Evolutionary conservation across 768 basidiomycete species (phyloP).

Genomic region (Clathrus columnatus): DNA sequence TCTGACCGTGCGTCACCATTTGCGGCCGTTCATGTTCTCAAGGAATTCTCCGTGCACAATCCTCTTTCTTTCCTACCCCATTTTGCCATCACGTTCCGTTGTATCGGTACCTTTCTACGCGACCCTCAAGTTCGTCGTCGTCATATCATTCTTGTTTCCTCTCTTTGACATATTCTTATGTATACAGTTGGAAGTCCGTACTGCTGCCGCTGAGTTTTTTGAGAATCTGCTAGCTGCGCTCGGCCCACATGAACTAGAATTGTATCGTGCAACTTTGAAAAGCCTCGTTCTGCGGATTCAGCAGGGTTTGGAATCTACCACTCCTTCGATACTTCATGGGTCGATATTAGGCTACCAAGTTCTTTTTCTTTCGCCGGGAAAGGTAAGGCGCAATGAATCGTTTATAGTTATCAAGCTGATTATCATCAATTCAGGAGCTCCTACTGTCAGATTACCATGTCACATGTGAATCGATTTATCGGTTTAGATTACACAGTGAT

Average conservation of each 20-base stretch:
- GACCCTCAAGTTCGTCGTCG: constrained; percentile 28
- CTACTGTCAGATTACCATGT: constrained; percentile 24
- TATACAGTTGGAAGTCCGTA: constrained; percentile 24
- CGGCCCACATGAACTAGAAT: constrained; percentile 20
- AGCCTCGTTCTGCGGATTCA: constrained; percentile 32
- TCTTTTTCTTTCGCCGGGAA: constrained; percentile 34
- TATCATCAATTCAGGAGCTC: constrained; percentile 8
- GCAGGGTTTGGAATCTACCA: constrained; percentile 25
- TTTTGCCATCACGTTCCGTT: constrained; percentile 29
- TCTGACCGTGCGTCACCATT: constrained; percentile 34
- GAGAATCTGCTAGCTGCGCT: constrained; percentile 32
- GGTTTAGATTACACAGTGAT: constrained; percentile 36
- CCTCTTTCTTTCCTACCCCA: constrained; percentile 30
- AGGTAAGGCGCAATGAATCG: constrained; percentile 23
- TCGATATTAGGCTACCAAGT: constrained; percentile 33
- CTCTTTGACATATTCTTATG: constrained; percentile 13
- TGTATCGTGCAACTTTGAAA: constrained; percentile 23
- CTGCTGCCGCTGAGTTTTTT: constrained; percentile 33
- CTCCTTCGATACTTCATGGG: constrained; percentile 32
- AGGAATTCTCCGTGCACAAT: constrained; percentile 34
- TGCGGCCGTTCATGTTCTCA: constrained; percentile 32
- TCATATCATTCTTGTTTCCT: neutral
- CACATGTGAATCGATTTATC: constrained; percentile 33
- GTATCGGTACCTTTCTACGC: constrained; percentile 35
- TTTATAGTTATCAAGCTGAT: neutral